phyloP scores from a whole-genome alignment of 495 filamentous ascomycete genomes.

The Talaromyces stipitatus region DNA sequence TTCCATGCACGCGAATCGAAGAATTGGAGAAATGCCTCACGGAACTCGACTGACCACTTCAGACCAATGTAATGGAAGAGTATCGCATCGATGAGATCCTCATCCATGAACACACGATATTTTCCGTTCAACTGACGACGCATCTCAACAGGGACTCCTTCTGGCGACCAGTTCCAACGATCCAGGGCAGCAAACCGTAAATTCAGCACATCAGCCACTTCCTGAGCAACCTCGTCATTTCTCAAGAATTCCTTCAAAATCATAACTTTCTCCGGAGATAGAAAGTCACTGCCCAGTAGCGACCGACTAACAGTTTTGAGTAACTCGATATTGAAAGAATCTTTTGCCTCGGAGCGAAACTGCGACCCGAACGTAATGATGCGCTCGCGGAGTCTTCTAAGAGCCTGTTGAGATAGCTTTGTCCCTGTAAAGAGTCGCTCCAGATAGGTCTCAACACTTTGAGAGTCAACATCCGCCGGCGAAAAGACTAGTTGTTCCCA shows the following conservation, averaged over 20 bases:
- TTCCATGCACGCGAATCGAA: slow-evolving; percentile 31
- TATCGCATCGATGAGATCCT: slow-evolving; percentile 58
- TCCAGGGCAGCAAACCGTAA: slow-evolving; percentile 54
- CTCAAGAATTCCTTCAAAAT: slow-evolving; percentile 53
- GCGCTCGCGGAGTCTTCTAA: slow-evolving; percentile 34
- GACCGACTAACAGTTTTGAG: slow-evolving; percentile 47
- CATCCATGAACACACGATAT: slow-evolving; percentile 56
- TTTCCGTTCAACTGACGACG: slow-evolving; percentile 55
- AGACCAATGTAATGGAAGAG: slow-evolving; percentile 59
- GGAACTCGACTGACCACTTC: slow-evolving; percentile 51
- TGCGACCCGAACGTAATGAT: slow-evolving; percentile 37
- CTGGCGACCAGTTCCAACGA: slow-evolving; percentile 52
- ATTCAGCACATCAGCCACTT: slow-evolving; percentile 61
- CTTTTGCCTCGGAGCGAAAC: slow-evolving; percentile 13
- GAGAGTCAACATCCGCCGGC: slow-evolving; percentile 32
- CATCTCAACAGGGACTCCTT: slow-evolving; percentile 49
- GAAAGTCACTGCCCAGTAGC: slow-evolving; percentile 46
- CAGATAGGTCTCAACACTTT: slow-evolving; percentile 43
- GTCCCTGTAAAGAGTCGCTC: slow-evolving; percentile 39
- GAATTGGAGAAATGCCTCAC: slow-evolving; percentile 27
- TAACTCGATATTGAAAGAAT: slow-evolving; percentile 25
- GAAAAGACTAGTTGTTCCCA: slow-evolving; percentile 57
- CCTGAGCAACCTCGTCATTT: slow-evolving; percentile 46
- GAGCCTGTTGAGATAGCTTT: slow-evolving; percentile 30
- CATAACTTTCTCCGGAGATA: slow-evolving; percentile 50